A percentile compares a stretch with the other conserved stretches of the same genome.
Conservation (phyloP, 2,329 filamentous ascomycete species). For the Trichoderma afroharzianum region DNA sequence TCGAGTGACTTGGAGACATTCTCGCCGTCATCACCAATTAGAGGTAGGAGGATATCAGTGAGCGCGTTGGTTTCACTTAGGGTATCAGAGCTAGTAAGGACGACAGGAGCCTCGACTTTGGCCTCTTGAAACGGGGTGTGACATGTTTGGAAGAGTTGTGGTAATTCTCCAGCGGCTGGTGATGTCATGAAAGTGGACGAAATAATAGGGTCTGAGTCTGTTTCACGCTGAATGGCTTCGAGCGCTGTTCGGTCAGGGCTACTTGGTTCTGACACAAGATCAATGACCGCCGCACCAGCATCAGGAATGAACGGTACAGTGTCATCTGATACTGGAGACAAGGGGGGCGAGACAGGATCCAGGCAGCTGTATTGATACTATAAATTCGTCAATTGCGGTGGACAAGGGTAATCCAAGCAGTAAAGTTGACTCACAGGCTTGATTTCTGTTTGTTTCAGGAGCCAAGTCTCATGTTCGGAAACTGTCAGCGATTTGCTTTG, state of each 20-base stretch:
- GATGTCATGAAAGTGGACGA: slow-evolving; percentile 17
- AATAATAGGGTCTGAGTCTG: slow-evolving; percentile 24
- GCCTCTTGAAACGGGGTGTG: background rate
- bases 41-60: background rate
- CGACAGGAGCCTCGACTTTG: slow-evolving; percentile 26
- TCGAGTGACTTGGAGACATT: background rate
- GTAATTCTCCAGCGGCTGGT: slow-evolving; percentile 16
- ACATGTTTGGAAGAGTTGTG: background rate
- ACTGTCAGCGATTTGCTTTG: background rate
- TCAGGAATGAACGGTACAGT: slow-evolving; percentile 24
- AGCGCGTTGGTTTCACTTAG: background rate
- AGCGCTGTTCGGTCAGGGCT: slow-evolving; percentile 23
- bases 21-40: background rate
- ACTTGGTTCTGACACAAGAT: slow-evolving; percentile 30
- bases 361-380: background rate
- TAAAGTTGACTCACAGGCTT: background rate
- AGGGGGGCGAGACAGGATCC: slow-evolving; percentile 27
- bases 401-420: background rate
- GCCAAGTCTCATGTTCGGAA: background rate
- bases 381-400: background rate
- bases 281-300: slow-evolving; percentile 22
- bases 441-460: background rate
- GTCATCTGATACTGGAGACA: slow-evolving; percentile 27
- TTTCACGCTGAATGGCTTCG: slow-evolving; percentile 13
- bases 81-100: slow-evolving; percentile 20